A percentile compares a stretch with the other conserved stretches of the same genome.
These are phyloP conservation scores for Naegleria fowleri DNA, from an alignment of 208 protist species.

Conservation along the genomic window DNA sequence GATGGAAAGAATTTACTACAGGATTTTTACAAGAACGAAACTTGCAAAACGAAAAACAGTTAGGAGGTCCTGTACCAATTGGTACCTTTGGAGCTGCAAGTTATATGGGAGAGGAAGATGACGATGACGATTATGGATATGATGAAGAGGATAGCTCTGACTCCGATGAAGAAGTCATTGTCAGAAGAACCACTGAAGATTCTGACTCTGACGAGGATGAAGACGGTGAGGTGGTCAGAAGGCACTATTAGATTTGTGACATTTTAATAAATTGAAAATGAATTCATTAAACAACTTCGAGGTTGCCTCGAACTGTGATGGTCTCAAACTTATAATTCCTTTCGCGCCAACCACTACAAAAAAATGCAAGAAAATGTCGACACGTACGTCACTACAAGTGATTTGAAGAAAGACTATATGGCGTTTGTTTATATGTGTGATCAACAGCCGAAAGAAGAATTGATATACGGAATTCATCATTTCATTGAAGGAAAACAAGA, in stretches of 20 bases:
- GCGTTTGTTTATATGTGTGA: background rate
- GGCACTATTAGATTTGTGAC: background rate
- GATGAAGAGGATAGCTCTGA: background rate
- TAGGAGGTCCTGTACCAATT: background rate
- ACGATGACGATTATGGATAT: conserved; percentile 6
- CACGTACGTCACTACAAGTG: background rate
- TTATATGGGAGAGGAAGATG: background rate
- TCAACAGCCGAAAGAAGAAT: background rate
- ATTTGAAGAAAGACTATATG: conserved; percentile 12
- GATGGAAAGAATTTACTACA: background rate
- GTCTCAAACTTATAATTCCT: too few species aligned
- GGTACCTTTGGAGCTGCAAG: background rate
- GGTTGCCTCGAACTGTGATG: too few species aligned
- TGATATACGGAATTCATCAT: conserved; percentile 18
- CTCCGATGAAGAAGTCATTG: background rate
- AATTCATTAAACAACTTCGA: too few species aligned
- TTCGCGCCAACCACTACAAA: background rate
- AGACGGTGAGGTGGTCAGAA: background rate
- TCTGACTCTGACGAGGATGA: background rate
- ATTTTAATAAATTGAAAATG: too few species aligned
- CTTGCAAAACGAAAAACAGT: background rate
- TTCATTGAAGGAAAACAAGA: background rate
- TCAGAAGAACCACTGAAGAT: background rate
- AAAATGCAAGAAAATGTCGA: background rate
- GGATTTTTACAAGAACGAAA: background rate